Conservation (phyloP, 1,139 yeast genomes). For the Candida labiduridarum region DNA sequence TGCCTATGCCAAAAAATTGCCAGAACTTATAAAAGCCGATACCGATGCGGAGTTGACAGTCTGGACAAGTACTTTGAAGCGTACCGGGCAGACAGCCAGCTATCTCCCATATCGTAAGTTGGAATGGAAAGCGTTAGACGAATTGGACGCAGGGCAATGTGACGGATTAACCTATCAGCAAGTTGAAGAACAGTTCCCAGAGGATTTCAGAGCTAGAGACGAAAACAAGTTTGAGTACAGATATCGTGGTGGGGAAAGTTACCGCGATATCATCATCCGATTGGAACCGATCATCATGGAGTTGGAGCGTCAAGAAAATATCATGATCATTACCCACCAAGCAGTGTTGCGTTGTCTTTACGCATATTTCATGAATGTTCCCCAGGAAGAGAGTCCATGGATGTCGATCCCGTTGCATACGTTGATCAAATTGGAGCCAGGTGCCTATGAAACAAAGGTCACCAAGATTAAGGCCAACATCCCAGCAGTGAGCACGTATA, state of each 20-base stretch:
- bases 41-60: constrained; percentile 68
- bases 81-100: constrained; percentile 94
- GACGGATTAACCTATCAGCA: constrained; percentile 93
- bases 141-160: constrained; percentile 96
- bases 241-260: constrained; percentile 96
- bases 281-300: constrained; percentile 98
- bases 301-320: constrained; percentile 93
- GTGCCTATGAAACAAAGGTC: constrained; percentile 88
- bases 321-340: constrained; percentile 94
- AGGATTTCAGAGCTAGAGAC: constrained; percentile 93
- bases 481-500: constrained; percentile 96
- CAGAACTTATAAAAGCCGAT: constrained; percentile 38
- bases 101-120: constrained; percentile 73
- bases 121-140: constrained; percentile 97
- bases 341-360: constrained; percentile 95
- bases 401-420: constrained; percentile 98
- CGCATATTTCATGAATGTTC: constrained; percentile 97
- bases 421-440: constrained; percentile 86
- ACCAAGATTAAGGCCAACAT: constrained; percentile 91
- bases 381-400: constrained; percentile 98
- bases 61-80: constrained; percentile 91
- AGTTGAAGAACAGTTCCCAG: constrained; percentile 67
- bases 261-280: constrained; percentile 91
- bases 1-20: constrained; percentile 80
- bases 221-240: constrained; percentile 95